These are phyloP conservation scores for Leucoagaricus sp. DNA, from an alignment of 1,284 basidiomycete species.

Conservation along the genomic window DNA sequence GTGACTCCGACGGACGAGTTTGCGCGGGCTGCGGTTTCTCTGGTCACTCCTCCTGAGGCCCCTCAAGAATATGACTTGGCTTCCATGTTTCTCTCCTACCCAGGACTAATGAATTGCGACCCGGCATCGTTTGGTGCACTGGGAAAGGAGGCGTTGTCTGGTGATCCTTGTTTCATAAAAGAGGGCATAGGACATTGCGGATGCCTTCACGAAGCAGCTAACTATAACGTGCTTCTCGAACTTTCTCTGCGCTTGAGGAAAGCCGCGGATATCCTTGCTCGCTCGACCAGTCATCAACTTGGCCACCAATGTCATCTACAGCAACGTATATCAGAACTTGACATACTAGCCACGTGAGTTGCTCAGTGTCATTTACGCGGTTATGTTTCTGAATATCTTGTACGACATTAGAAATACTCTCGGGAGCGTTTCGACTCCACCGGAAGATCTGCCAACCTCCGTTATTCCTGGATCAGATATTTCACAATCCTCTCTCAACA, in stretches of 20 bases:
- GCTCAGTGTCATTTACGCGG: constrained; percentile 6
- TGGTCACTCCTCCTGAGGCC: constrained; percentile 25
- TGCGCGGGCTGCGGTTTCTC: constrained; percentile 29
- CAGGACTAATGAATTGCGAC: constrained; percentile 30
- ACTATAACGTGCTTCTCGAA: constrained; percentile 59
- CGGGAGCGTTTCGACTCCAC: constrained; percentile 30
- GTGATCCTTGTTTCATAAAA: constrained; percentile 26
- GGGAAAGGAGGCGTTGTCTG: constrained; percentile 23
- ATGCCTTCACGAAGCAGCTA: constrained; percentile 53
- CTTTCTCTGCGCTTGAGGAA: constrained; percentile 61
- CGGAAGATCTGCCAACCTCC: constrained; percentile 23
- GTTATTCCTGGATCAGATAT: constrained; percentile 19
- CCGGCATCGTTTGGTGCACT: constrained; percentile 22
- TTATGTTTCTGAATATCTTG: constrained; percentile 6
- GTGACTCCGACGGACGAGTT: constrained; percentile 44
- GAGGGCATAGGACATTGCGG: constrained; percentile 50
- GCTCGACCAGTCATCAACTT: constrained; percentile 49
- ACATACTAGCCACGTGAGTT: constrained; percentile 57
- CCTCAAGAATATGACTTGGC: constrained; percentile 41
- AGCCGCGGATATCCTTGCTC: constrained; percentile 55
- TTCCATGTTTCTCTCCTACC: constrained; percentile 41
- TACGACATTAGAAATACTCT: constrained; percentile 29
- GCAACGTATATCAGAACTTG: constrained; percentile 55
- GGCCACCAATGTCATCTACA: constrained; percentile 50
- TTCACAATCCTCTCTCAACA: constrained; percentile 14